Conservation (phyloP, 306 rosid genomes). For the Rubus idaeus region DNA sequence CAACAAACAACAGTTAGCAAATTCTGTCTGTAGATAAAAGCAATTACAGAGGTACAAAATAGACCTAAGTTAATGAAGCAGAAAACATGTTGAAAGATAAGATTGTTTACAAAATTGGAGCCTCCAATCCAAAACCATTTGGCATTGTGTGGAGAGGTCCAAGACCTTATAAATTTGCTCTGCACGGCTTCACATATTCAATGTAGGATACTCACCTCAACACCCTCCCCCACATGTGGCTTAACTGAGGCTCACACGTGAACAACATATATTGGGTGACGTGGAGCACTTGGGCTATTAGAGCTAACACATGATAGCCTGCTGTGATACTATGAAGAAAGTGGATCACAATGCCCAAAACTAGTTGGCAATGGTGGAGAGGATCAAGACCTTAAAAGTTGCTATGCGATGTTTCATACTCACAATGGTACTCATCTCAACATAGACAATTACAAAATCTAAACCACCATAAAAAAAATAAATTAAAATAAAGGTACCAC, state of each 20-base stretch:
- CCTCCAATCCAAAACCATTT: neutral
- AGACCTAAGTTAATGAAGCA: neutral
- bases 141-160: neutral
- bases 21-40: neutral
- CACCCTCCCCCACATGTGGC: neutral
- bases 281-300: neutral
- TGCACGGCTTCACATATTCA: neutral
- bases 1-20: conserved; percentile 23
- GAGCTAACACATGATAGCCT: neutral
- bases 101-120: neutral
- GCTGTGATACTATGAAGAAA: neutral
- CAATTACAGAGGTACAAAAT: neutral
- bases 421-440: too few relatives aligned
- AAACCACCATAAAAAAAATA: too few relatives aligned
- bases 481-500: too few relatives aligned
- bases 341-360: neutral
- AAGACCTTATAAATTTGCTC: neutral
- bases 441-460: too few relatives aligned
- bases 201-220: neutral
- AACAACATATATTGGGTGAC: neutral
- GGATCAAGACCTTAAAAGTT: too few relatives aligned
- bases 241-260: neutral
- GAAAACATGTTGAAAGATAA: neutral
- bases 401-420: too few relatives aligned
- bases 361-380: neutral